These are phyloP conservation scores for Pseudogymnoascus sp. DNA, from an alignment of 2,329 filamentous ascomycete genomes.

Conservation along the genomic window DNA sequence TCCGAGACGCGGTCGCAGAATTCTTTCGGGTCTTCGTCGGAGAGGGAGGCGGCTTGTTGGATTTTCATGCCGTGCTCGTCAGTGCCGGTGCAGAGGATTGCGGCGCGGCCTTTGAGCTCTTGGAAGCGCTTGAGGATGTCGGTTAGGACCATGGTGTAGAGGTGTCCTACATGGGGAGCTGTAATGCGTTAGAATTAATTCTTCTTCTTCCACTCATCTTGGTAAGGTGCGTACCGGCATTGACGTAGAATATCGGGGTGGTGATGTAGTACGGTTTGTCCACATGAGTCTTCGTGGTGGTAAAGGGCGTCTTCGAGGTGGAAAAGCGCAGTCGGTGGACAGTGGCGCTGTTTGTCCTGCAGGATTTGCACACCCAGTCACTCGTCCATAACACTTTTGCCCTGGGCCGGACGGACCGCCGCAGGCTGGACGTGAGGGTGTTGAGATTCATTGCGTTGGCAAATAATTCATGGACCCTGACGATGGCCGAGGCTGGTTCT, in stretches of 20 bases:
- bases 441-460: conserved; percentile 18
- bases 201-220: neutral
- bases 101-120: conserved; percentile 59
- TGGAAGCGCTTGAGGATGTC: conserved; percentile 94
- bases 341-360: conserved; percentile 11
- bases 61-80: conserved; percentile 99
- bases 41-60: conserved; percentile 71
- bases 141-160: conserved; percentile 85
- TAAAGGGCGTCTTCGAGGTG: conserved; percentile 17
- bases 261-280: conserved; percentile 90
- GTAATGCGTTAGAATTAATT: neutral
- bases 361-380: conserved; percentile 23
- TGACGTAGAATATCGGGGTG: conserved; percentile 98
- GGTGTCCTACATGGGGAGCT: conserved; percentile 91
- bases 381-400: conserved; percentile 8
- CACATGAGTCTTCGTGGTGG: conserved; percentile 14
- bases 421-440: conserved; percentile 15
- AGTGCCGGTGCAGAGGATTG: conserved; percentile 80
- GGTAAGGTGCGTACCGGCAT: conserved; percentile 57
- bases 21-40: conserved; percentile 64
- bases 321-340: conserved; percentile 13
- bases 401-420: conserved; percentile 14
- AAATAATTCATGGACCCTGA: neutral
- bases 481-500: neutral
- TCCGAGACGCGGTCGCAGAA: conserved; percentile 82